phyloP scores from a whole-genome alignment of 805 yeast genomes.

The Osmozyma mogii region DNA sequence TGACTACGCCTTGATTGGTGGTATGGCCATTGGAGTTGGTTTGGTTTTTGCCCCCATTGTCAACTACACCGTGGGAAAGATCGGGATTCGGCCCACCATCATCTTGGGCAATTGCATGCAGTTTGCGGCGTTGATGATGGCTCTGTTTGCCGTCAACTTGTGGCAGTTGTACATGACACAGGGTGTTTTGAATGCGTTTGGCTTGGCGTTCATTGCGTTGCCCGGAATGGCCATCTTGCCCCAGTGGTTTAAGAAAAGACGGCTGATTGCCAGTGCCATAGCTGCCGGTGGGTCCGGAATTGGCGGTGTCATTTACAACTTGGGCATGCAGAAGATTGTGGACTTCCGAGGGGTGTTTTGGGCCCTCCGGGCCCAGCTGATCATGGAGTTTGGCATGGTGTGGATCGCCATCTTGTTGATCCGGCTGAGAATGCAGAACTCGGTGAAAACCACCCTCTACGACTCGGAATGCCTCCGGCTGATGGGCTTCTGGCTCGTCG shows the following conservation, averaged over 20 bases:
- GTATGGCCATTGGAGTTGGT: constrained; percentile 49
- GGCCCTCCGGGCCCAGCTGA: constrained; percentile 37
- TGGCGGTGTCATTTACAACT: constrained; percentile 45
- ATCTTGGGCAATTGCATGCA: constrained; percentile 42
- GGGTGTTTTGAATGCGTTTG: constrained; percentile 54
- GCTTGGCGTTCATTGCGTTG: constrained; percentile 47
- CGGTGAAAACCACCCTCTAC: constrained; percentile 21
- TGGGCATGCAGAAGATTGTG: constrained; percentile 29
- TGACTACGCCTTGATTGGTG: constrained; percentile 47
- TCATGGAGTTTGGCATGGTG: constrained; percentile 9
- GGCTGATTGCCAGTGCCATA: constrained; percentile 49
- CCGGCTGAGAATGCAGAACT: constrained; percentile 9
- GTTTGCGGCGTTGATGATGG: constrained; percentile 49
- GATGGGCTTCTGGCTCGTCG: constrained; percentile 33
- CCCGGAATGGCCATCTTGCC: constrained; percentile 58
- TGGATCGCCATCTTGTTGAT: constrained; percentile 10
- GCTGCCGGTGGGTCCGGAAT: constrained; percentile 41
- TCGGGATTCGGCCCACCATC: constrained; percentile 41
- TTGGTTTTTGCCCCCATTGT: constrained; percentile 52
- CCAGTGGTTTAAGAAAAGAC: constrained; percentile 59
- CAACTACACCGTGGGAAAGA: constrained; percentile 39
- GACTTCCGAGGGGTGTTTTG: no score
- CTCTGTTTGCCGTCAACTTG: constrained; percentile 47
- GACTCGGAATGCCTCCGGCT: constrained; percentile 5
- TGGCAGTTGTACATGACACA: constrained; percentile 68